Base-by-base conservation (phyloP, 352 stramenopile species). In the Halophytophthora polymorphica region DNA sequence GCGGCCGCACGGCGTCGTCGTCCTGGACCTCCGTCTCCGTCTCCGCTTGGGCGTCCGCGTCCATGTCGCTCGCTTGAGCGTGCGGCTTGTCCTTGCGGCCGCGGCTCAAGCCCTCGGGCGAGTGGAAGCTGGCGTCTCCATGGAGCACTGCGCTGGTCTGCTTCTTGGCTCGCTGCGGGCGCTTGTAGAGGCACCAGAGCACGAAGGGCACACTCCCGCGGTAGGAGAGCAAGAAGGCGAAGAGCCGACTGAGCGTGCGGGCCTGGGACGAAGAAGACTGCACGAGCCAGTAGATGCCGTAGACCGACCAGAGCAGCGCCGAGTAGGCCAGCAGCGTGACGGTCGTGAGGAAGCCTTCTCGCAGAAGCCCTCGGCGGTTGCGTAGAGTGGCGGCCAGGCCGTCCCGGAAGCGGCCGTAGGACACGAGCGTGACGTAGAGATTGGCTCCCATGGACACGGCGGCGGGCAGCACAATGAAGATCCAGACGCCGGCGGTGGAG, bases 171-270 rank as follows among this genome's bases (percentile, higher is more conserved):
- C 34, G 48, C 18, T 61, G 53, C 25, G 58, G 65, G 14, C 48
- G 64, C 31, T 81, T 83, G 68, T 88, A 90, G 17, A 88, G 60
- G 42, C 70, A 87, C 80, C 80, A 90, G 5, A 90, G 57, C 15
- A 87, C 70, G 49, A 88, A 88, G 1, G 71, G 71, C 11, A 87
- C 75, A 29, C 71, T 85, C n/a, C 80, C 77, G 0, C 77, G 70
- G 50, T 87, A 87, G 34, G 80, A 87, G 6, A 90, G 61, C 34
- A 90, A 45, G 45, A 90, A 90, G 4, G 74, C 58, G 49, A 90
- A 88, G 0, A 86, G 46, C 21, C 72, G 60, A 38, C 67, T 78
- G 1, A 88, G 64, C 10, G 79, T 65, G 22, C 71, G 59, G 15
- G 55, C 70, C 13, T 71, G 45, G 1, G 43, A 49, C 11, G 58